Evolutionary conservation across 2,329 filamentous ascomycete species (phyloP), one percentile per base, ranked within the genome.

Genomic region (Calonectria multiphialidica): DNA sequence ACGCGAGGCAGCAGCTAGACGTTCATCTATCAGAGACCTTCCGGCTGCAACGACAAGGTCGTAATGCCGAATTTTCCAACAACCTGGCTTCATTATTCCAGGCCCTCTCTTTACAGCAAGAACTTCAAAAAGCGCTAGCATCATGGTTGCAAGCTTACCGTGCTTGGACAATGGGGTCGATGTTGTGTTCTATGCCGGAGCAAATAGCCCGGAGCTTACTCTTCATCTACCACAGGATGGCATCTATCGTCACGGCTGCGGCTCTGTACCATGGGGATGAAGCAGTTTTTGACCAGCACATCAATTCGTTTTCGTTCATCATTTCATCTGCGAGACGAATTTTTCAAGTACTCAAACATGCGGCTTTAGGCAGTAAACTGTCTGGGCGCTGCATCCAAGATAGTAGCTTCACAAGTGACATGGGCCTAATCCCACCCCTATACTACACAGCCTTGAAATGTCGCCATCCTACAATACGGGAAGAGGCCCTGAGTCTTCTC

Each of bases 361-460:
- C 33, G 7, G 7, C 40, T 18, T 47, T 40, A 21, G 30, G 23
- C 5, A 8, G 5, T 21, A 2, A 6, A 16, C 13, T 7, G n/a
- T 30, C 13, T 53, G 42, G 42, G 15, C 53, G 40, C 23, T 68
- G 55, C 30, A 42, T 42, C 15, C 7, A 50, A 33, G 8, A 61
- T 15, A 62, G 37, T 15, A 47, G 28, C 10, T 68, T 62, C 28
- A 68, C 53, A n/a, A 62, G 30, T 23, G 66, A 68, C 35, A 25
- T 62, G 9, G 66, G 66, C 7, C n/a, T 68, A 10, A 25, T 68
- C 23, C 66, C 53, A 30, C 28, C 44, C 16, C 30, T 68, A 16
- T 68, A 68, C 53, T 68, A 68, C 44, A 62, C 66, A 33, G 55
- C 66, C 8, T 44, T 68, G 7, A 68, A 68, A 37, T 68, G 66